Evolutionary conservation across 2,329 filamentous ascomycete genomes (phyloP).

Genomic region (Triangularia setosa): DNA sequence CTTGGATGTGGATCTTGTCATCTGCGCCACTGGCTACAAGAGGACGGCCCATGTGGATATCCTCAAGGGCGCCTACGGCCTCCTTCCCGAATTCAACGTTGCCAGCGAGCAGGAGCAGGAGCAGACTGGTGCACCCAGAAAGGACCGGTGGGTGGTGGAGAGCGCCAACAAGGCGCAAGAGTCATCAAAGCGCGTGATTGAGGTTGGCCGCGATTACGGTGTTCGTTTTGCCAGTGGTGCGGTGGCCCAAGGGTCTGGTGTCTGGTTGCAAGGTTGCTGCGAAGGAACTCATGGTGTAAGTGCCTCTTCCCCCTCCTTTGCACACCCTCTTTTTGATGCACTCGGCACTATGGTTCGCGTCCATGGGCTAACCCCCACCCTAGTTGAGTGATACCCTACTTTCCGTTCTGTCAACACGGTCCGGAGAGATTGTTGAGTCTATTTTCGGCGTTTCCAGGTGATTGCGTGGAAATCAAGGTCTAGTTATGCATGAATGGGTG

Average conservation of each 20-base stretch:
- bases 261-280: slow-evolving; percentile 93
- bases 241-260: slow-evolving; percentile 69
- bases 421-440: slow-evolving; percentile 72
- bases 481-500: slow-evolving; percentile 7
- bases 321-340: not conserved
- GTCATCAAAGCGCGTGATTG: slow-evolving; percentile 46
- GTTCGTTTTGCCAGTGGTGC: slow-evolving; percentile 65
- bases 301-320: slow-evolving; percentile 27
- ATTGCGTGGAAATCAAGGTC: not conserved
- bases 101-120: not conserved
- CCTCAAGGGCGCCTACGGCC: slow-evolving; percentile 59
- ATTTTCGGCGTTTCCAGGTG: slow-evolving; percentile 54
- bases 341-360: slow-evolving; percentile 9
- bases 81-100: slow-evolving; percentile 53
- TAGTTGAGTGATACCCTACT: slow-evolving; percentile 77
- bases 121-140: slow-evolving; percentile 2
- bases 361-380: slow-evolving; percentile 14
- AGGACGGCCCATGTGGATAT: slow-evolving; percentile 75
- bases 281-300: slow-evolving; percentile 88
- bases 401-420: slow-evolving; percentile 70
- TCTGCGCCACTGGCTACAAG: slow-evolving; percentile 84
- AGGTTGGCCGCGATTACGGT: slow-evolving; percentile 73
- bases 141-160: slow-evolving; percentile 24
- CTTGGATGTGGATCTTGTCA: slow-evolving; percentile 73
- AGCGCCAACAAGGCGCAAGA: slow-evolving; percentile 16